Base-by-base conservation (phyloP, 441 rosid species). In the Syzygium malaccense region DNA sequence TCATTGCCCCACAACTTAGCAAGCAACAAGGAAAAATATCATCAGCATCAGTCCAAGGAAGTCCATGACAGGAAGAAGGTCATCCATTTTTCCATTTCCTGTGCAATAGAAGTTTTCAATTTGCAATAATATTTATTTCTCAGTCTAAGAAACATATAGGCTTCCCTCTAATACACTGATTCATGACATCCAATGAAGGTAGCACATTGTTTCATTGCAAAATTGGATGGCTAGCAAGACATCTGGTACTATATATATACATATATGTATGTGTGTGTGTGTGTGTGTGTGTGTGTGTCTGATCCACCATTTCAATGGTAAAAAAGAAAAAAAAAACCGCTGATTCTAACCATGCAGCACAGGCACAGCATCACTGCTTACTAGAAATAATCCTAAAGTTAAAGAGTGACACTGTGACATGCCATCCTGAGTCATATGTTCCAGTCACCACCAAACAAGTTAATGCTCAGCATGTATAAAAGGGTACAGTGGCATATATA, bases 1-100 rank as follows among this genome's bases (percentile, higher is more conserved):
- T 93, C 96, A 96, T 94, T 20, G 97, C 97, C 32, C 99, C 97
- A 92, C 98, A 96, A 87, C 98, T 96, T 68, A 32, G 33, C 79
- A 68, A 33, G 88, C 55, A 86, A 75, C 80, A 87, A 19, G 48
- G 48, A 33, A 68, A 68, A 30, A 2, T 87, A 41, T 49, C 83
- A 28, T n/a, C 20, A 20, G 18, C 30, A 53, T 54, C 55, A 78
- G 7, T 68, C 79, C 48, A 33, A 26, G 26, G 45, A 68, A 19
- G 26, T 68, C 48, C 79, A 19, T 68, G 79, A 33, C 13, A 32
- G 26, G 86, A 56, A 51, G 32, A 64, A 55, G 79, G 14, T 68
- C 48, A 68, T 68, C 79, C 48, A 33, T 68, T 33, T 68, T 68
- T 19, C 48, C 14, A 37, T 37, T 68, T 68, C 48, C 79, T 33